Conservation (phyloP, 495 filamentous ascomycete genomes). For the Symbiotaphrina buchneri region DNA sequence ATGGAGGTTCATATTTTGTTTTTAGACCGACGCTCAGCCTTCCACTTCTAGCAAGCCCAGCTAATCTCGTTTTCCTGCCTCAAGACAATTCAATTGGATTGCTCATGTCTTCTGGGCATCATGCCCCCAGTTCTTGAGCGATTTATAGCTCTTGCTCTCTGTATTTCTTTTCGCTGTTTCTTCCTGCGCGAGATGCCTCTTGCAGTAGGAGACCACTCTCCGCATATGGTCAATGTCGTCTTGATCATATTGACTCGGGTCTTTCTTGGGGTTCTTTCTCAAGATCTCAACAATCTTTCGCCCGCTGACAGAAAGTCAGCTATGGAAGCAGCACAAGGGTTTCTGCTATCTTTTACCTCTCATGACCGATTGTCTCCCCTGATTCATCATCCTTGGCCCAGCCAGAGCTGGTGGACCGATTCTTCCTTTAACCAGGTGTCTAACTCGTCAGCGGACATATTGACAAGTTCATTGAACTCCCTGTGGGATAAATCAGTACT, state of each 20-base stretch:
- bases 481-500: conserved; percentile 12
- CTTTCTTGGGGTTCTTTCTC: conserved; percentile 32
- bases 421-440: conserved; percentile 34
- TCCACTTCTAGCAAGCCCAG: no score
- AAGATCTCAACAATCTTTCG: conserved; percentile 42
- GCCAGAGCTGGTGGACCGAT: conserved; percentile 28
- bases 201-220: conserved; percentile 36
- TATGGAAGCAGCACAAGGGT: no score
- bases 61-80: no score
- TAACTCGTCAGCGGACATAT: conserved; percentile 39
- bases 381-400: conserved; percentile 32
- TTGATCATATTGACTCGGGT: conserved; percentile 26
- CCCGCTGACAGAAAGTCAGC: conserved; percentile 18
- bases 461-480: conserved; percentile 46
- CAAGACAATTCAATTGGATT: no score
- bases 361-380: conserved; percentile 41
- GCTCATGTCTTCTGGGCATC: conserved; percentile 31
- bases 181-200: conserved; percentile 21
- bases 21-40: no score
- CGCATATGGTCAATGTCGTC: conserved; percentile 42
- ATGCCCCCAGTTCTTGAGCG: conserved; percentile 48
- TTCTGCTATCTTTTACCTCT: no score
- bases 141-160: conserved; percentile 30
- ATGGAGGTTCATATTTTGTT: no score
- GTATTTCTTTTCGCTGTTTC: conserved; percentile 11